Evolutionary conservation across 1,284 basidiomycete genomes (phyloP).

Genomic region (Rhodotorula mucilaginosa): DNA sequence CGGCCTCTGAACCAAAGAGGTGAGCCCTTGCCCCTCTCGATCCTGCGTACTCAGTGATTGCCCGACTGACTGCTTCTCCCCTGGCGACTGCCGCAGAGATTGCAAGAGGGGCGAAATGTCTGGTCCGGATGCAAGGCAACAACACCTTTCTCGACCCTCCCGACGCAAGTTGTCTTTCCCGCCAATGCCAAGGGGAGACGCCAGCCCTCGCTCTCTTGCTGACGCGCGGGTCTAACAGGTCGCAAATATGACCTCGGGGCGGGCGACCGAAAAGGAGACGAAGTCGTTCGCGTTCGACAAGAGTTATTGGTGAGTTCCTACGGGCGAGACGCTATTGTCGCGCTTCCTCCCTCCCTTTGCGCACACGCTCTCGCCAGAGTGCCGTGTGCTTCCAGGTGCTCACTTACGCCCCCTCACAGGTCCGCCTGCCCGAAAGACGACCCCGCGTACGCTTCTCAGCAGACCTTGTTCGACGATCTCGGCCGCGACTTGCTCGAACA

Average conservation of each 20-base stretch:
- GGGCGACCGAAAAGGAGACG: conserved; percentile 67
- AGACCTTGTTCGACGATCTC: conserved; percentile 90
- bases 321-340: too few relatives aligned
- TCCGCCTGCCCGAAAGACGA: conserved; percentile 84
- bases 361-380: neutral
- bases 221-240: neutral
- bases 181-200: neutral
- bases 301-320: conserved; percentile 62
- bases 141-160: conserved; percentile 87
- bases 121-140: conserved; percentile 89
- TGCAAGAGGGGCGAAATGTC: conserved; percentile 80
- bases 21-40: conserved; percentile 51
- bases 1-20: conserved; percentile 89
- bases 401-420: conserved; percentile 50
- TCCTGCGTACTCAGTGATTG: neutral
- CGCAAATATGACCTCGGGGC: conserved; percentile 5
- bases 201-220: neutral
- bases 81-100: too few relatives aligned
- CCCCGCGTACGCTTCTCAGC: conserved; percentile 82
- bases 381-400: neutral
- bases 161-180: conserved; percentile 1
- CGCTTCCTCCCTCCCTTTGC: neutral
- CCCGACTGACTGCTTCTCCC: neutral
- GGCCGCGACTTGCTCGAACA: conserved; percentile 93
- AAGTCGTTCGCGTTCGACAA: conserved; percentile 92